Conservation (phyloP, 371 early-diverging fungal species). For the Lichtheimia ramosa region DNA sequence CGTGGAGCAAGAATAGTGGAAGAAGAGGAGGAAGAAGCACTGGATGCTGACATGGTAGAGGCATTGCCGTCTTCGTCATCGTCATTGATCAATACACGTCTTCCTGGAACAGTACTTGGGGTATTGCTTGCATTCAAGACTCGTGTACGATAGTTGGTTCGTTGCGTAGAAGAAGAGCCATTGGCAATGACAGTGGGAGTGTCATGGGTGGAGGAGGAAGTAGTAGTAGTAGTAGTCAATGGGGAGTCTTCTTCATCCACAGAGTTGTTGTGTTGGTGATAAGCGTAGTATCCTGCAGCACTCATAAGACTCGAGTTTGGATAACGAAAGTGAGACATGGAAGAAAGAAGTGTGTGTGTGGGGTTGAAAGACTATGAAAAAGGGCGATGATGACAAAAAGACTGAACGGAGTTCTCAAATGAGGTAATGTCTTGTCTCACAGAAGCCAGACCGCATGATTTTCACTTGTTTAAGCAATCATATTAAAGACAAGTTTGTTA, state of each 20-base stretch:
- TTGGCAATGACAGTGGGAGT: neutral
- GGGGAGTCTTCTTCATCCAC: slow-evolving; percentile 10
- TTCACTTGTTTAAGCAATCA: too few relatives aligned
- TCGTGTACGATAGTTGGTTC: neutral
- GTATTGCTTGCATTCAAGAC: neutral
- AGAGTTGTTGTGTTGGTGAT: slow-evolving; percentile 16
- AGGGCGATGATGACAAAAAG: too few relatives aligned
- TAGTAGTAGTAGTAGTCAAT: neutral
- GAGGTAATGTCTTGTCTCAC: too few relatives aligned
- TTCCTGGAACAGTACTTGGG: neutral
- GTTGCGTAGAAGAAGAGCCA: neutral
- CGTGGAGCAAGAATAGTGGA: slow-evolving; percentile 14
- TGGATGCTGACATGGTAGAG: slow-evolving; percentile 3
- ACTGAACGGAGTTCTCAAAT: too few relatives aligned
- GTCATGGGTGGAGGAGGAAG: neutral
- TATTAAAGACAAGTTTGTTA: too few relatives aligned
- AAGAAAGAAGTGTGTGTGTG: neutral
- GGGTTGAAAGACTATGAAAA: neutral
- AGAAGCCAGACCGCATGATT: too few relatives aligned
- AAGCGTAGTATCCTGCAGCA: slow-evolving; percentile 25
- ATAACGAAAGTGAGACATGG: slow-evolving; percentile 34
- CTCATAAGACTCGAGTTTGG: slow-evolving; percentile 27
- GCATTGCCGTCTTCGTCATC: slow-evolving; percentile 11
- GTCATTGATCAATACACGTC: slow-evolving; percentile 2
- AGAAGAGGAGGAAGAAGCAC: slow-evolving; percentile 11